These are phyloP conservation scores for Phyllosticta citrichinensis DNA, from an alignment of 2,329 filamentous ascomycete genomes.

Conservation along the genomic window DNA sequence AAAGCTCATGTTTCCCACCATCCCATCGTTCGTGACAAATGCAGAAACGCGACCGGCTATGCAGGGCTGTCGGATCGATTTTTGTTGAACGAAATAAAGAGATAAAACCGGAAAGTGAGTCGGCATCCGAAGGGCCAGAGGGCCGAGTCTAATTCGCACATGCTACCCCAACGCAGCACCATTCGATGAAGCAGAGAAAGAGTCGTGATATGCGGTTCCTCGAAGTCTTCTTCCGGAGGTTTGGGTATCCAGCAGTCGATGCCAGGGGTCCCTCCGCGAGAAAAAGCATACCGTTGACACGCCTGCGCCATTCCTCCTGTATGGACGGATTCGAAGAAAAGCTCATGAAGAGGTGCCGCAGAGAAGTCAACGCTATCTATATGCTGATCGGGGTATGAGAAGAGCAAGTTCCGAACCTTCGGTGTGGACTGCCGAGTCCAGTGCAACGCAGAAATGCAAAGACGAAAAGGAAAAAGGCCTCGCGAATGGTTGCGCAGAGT, in stretches of 20 bases:
- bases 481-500: neutral
- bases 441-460: conserved; percentile 23
- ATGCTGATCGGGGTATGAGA: conserved; percentile 39
- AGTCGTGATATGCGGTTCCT: conserved; percentile 22
- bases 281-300: conserved; percentile 17
- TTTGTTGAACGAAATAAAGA: conserved; percentile 19
- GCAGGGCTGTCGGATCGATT: conserved; percentile 27
- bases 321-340: conserved; percentile 13
- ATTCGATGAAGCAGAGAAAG: conserved; percentile 26
- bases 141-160: conserved; percentile 27
- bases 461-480: conserved; percentile 17
- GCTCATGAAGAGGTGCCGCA: conserved; percentile 31
- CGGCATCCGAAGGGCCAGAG: conserved; percentile 27
- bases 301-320: conserved; percentile 17
- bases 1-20: conserved; percentile 3
- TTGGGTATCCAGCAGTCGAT: conserved; percentile 22
- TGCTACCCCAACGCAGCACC: conserved; percentile 30
- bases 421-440: conserved; percentile 15
- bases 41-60: conserved; percentile 10
- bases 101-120: conserved; percentile 17
- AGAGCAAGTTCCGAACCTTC: conserved; percentile 31
- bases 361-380: conserved; percentile 42
- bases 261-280: neutral
- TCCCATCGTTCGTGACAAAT: conserved; percentile 10
- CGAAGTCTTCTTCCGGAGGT: conserved; percentile 16